Conservation (phyloP, 768 basidiomycete genomes). For the Macrolepiota dolichaula region DNA sequence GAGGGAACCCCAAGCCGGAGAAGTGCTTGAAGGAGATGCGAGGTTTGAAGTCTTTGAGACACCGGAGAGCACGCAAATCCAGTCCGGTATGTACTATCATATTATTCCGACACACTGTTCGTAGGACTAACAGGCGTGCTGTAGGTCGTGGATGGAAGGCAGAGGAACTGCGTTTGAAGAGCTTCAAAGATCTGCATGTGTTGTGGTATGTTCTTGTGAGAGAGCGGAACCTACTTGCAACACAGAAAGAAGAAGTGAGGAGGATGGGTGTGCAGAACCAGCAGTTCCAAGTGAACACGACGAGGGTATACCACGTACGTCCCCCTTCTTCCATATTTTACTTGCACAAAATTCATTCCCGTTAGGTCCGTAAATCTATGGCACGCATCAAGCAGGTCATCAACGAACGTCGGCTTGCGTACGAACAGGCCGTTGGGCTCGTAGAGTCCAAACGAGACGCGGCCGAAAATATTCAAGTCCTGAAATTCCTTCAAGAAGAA, state of each 20-base stretch:
- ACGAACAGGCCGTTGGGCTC: conserved; percentile 61
- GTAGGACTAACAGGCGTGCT: conserved; percentile 8
- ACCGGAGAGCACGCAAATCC: conserved; percentile 24
- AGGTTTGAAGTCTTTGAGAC: conserved; percentile 48
- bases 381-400: conserved; percentile 92
- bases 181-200: conserved; percentile 89
- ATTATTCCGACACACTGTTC: neutral
- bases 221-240: conserved; percentile 88
- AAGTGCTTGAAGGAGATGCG: conserved; percentile 39
- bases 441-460: conserved; percentile 29
- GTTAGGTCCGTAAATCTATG: conserved; percentile 90
- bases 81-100: conserved; percentile 22
- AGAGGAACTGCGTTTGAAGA: conserved; percentile 83
- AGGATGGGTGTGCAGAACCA: conserved; percentile 46
- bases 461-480: conserved; percentile 17
- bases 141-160: conserved; percentile 89
- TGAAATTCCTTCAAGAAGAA: conserved; percentile 11
- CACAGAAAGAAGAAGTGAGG: conserved; percentile 78
- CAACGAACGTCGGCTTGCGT: conserved; percentile 85
- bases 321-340: neutral
- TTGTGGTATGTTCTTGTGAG: conserved; percentile 90
- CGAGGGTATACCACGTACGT: conserved; percentile 44
- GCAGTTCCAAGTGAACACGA: conserved; percentile 26
- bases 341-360: conserved; percentile 4
- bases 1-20: conserved; percentile 33